Conservation (phyloP, 345 rosid species). For the sweet orange (Citrus sinensis) region DVS_A1.0 CM039168.1:9846001-9846500, state of each 20-base stretch:
- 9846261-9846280: not conserved
- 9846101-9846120: slow-evolving; percentile 90
- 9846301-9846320: not conserved
- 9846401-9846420: not conserved
- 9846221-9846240: slow-evolving; percentile 27
- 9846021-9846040: slow-evolving; percentile 65
- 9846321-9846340: not conserved
- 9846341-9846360: not conserved
- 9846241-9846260: not conserved
- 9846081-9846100: slow-evolving; percentile 82
- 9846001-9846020: slow-evolving; percentile 69
- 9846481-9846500: not conserved
- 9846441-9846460: not conserved
- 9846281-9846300: not conserved
- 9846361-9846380: not conserved
- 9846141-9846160: slow-evolving; percentile 86
- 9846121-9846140: slow-evolving; percentile 83
- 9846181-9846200: slow-evolving; percentile 75
- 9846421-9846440: not conserved
- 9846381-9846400: not conserved
- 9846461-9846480: not conserved
- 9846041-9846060: slow-evolving; percentile 73
- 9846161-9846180: slow-evolving; percentile 85
- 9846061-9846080: slow-evolving; percentile 76
- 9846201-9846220: slow-evolving; percentile 80